Evolutionary conservation across 768 basidiomycete species (phyloP), one percentile per base, ranked within the genome.

Genomic region (Lentinula raphanica): DNA sequence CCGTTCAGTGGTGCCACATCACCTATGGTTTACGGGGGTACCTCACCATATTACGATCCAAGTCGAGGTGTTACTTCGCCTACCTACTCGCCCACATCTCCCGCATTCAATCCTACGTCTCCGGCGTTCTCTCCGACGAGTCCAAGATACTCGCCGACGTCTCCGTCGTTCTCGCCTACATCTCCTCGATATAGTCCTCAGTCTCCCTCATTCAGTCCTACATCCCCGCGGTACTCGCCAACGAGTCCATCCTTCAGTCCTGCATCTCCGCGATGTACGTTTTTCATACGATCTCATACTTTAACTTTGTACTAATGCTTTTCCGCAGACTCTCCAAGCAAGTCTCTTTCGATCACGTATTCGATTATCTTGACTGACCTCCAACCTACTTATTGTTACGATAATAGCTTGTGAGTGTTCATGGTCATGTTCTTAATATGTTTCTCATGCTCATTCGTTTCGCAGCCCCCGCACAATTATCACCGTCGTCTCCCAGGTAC

Each of bases 241-340:
- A 89, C 92, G 29, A 91, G 88, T 67, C 94, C 94, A 0, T 91
- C 88, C 0, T 96, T 94, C 78, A 92, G 90, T 62, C 92, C 92
- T 23, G 86, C 91, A n/a, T 93, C 92, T n/a, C 94, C 93, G 11
- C 80, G 88, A 69, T 92, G 88, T 90, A 76, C 76, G 87, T 77
- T 45, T 25, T 63, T 44, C 50, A 48, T 57, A 2, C 63, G 58
- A 50, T 54, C n/a, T 60, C 2, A 60, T 56, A 40, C 54, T 62
- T n/a, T 12, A 19, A 45, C 39, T 11, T 9, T 8, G 59, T 51
- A 54, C 65, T 76, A 17, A 73, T 62, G 39, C 54, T 46, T 38
- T 21, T 12, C 39, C 44, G 28, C 63, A 90, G 90, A 92, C 71
- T 92, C 90, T 49, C 90, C 90, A 29, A 92, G 90, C 83, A 84